These are phyloP conservation scores for Escovopsis sp. DNA, from an alignment of 2,329 filamentous ascomycete genomes.

Conservation along the genomic window DNA sequence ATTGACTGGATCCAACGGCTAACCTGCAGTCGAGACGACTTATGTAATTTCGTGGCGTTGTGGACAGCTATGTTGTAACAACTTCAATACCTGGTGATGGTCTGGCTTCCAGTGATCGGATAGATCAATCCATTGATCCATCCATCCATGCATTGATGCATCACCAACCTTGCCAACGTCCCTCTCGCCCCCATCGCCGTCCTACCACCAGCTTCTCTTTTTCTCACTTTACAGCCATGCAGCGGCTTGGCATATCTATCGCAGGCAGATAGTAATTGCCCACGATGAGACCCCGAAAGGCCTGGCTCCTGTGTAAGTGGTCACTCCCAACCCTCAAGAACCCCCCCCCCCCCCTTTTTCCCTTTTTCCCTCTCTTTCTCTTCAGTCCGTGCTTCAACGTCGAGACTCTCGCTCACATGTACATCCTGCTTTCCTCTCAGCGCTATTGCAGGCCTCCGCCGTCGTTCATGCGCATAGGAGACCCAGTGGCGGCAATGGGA, in stretches of 20 bases:
- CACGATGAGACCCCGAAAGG: conserved; percentile 25
- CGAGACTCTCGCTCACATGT: too few relatives aligned
- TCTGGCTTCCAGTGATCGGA: conserved; percentile 1
- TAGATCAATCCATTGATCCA: conserved; percentile 2
- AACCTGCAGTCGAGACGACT: background rate
- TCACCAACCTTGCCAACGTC: too few relatives aligned
- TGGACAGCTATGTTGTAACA: conserved; percentile 6
- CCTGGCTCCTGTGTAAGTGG: conserved; percentile 29
- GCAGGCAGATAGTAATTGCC: conserved; percentile 21
- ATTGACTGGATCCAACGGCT: background rate
- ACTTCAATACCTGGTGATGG: background rate
- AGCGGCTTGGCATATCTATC: conserved; percentile 8
- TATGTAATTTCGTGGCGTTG: conserved; percentile 3
- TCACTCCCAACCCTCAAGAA: background rate
- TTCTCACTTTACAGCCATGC: conserved; percentile 14
- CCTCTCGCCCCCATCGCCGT: too few relatives aligned
- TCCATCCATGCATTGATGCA: background rate
- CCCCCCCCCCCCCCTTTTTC: too few relatives aligned
- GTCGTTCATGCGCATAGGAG: conserved; percentile 22
- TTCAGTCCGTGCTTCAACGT: conserved; percentile 9
- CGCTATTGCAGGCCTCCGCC: conserved; percentile 31
- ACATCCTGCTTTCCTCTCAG: conserved; percentile 14
- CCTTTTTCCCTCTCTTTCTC: conserved; percentile 1
- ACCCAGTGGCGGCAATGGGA: conserved; percentile 22
- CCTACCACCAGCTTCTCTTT: background rate